Base-by-base conservation (phyloP, 352 stramenopile genomes). In the Pythium aristosporum region DNA sequence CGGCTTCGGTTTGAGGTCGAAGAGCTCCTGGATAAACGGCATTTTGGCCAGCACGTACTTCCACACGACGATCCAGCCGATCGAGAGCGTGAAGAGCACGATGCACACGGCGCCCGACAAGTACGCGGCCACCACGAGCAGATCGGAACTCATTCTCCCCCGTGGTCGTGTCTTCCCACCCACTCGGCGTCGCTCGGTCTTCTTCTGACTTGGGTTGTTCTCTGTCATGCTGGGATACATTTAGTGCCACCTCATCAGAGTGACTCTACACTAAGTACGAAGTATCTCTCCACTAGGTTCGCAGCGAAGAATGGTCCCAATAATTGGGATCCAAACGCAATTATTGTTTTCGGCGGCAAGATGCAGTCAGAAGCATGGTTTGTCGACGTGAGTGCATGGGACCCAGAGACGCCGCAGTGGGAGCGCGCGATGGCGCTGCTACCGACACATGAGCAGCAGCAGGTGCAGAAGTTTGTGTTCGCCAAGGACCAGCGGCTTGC, bases 1-100 rank as follows among this genome's bases (percentile, higher is more conserved):
- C 39, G 48, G 58, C 61, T 80, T 78, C 52, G 84, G 80, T 63
- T 91, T 90, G 57, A 93, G 70, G 70, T 93, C 84, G 71, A 93
- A 89, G 23, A 93, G 77, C 67, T 93, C 84, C 63, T 90, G 84
- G 34, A 93, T 63, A 60, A 93, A 90, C 18, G 80, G 80, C 80
- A 93, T 93, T 65, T 90, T 90, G 52, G 84, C 79, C 54, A 93
- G 71, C 59, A 93, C 81, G 57, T 79, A 88, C 71, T 91, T 93
- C 84, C 84, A 93, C 56, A 93, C 84, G n/a, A 88, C 74, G 54
- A 93, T 77, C 84, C 84, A 93, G 55, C 82, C 82, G 30, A 93
- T 52, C 7, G 63, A 75, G 11, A 93, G 68, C 55, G 84, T 93
- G 61, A 88, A 81, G n/a, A 93, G 84, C 56, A 93, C 77, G 69